phyloP scores from a whole-genome alignment of 805 yeast genomes.

The Kockiozyma suomiensis region DNA sequence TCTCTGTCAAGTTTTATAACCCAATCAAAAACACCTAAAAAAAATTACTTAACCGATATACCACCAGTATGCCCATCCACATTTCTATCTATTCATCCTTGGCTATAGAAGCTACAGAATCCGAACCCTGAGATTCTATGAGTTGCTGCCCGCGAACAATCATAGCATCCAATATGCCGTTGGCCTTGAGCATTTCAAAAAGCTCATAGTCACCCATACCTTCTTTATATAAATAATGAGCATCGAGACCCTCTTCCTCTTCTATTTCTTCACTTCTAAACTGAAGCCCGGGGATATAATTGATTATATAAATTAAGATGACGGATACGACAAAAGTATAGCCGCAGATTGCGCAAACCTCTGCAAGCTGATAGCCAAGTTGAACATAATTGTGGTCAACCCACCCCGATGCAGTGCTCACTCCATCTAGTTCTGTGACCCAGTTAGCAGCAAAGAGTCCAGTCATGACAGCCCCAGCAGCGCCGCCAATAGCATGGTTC shows the following conservation, averaged over 20 bases:
- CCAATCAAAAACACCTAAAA: too few species aligned
- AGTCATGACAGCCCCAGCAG: conserved; percentile 76
- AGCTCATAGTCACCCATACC: conserved; percentile 34
- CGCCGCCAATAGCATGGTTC: conserved; percentile 88
- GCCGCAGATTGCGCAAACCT: conserved; percentile 63
- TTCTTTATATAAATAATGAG: conserved; percentile 37
- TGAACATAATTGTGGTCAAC: conserved; percentile 78
- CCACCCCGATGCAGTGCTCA: conserved; percentile 61
- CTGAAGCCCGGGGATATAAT: conserved; percentile 76
- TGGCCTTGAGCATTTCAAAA: conserved; percentile 15
- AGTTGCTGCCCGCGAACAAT: conserved; percentile 13
- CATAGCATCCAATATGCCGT: conserved; percentile 25
- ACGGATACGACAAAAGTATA: conserved; percentile 80
- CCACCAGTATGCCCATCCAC: background rate
- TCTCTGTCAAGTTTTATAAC: too few species aligned
- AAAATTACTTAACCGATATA: too few species aligned
- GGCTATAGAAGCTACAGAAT: background rate
- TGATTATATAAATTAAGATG: conserved; percentile 63
- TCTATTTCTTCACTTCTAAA: conserved; percentile 82
- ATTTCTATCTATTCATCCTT: background rate
- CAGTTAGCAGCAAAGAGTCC: conserved; percentile 92
- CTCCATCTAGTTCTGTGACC: conserved; percentile 71
- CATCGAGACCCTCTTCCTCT: conserved; percentile 86
- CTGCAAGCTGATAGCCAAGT: conserved; percentile 87
- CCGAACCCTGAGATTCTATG: background rate